Base-by-base conservation (phyloP, 176 grass and related monocot genomes). In the Pontederia crassipes region DNA sequence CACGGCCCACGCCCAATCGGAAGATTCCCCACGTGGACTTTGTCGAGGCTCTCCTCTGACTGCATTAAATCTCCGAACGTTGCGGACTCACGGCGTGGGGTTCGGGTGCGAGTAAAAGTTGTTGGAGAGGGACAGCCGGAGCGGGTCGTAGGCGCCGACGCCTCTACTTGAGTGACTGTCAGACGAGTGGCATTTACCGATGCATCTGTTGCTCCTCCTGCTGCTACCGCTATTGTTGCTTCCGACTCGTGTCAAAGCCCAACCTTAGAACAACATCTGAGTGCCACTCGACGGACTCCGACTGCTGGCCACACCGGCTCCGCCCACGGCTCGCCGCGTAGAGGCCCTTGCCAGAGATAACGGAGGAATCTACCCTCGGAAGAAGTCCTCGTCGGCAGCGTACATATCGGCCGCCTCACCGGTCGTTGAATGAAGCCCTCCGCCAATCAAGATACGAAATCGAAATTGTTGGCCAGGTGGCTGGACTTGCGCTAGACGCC, bases 331-430 rank as follows among this genome's bases (percentile, higher is more conserved):
- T 7, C 59, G 16, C 5, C 45, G 12, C 13, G 65, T 67, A 26
- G 35, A 69, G 53, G 10, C 66, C 14, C 3, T 16, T 12, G 10
- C 47, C 66, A 52, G 66, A 69, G 32, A 52, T 57, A 9, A 69
- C 32, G 20, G 81, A 45, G 86, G 87, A 13, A 90, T 72, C 70
- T 75, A 81, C 4, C 87, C 87, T 9, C 75, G 57, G 70, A 75
- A 80, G 73, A 90, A 90, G 10, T 86, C 52, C 68, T 90, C 87
- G 57, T 90, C 87, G 16, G 87, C 87, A 5, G 78, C 82, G 79
- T 81, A 89, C 81, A 89, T 84, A 61, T 75, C 74, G 1, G 13
- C 49, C 8, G 18, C 49, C 46, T 67, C 74, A 28, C 1, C 70
- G 26, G 49, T n/a, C 24, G 65, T 59, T 7, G 61, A 28, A 29